phyloP scores from a whole-genome alignment of 2,329 filamentous ascomycete genomes.

The Hymenoscyphus linearis region DNA sequence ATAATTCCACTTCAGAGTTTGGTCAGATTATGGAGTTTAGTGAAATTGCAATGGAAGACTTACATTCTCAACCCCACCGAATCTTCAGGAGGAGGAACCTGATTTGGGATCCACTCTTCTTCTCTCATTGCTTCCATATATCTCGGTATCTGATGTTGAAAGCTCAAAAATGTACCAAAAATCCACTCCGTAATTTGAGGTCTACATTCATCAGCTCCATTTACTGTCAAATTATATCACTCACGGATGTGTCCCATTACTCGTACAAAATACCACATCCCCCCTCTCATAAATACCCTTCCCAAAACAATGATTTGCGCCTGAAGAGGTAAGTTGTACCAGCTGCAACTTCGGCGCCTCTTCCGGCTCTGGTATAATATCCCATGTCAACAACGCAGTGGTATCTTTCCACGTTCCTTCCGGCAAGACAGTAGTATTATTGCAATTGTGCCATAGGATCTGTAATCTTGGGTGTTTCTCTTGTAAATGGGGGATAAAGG shows the following conservation, averaged over 20 bases:
- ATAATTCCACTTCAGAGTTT: constrained; percentile 24
- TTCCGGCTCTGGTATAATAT: constrained; percentile 31
- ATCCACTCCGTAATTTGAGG: constrained; percentile 40
- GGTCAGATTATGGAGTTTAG: neutral
- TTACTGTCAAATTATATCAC: constrained; percentile 14
- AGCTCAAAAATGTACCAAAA: constrained; percentile 34
- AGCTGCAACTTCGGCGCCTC: constrained; percentile 36
- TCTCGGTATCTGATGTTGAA: constrained; percentile 31
- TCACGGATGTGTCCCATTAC: constrained; percentile 40
- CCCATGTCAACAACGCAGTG: constrained; percentile 35
- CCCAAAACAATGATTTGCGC: constrained; percentile 38
- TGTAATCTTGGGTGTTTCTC: constrained; percentile 36
- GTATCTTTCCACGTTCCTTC: constrained; percentile 36
- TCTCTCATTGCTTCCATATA: constrained; percentile 31
- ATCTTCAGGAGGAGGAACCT: neutral
- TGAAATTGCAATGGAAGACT: neutral
- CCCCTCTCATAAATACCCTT: constrained; percentile 34
- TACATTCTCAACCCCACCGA: constrained; percentile 5
- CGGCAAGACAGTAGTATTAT: constrained; percentile 9
- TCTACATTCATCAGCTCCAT: constrained; percentile 13
- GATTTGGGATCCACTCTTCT: constrained; percentile 25
- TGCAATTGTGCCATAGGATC: constrained; percentile 33
- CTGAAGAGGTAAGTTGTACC: constrained; percentile 42
- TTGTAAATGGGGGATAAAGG: constrained; percentile 35
- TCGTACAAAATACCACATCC: constrained; percentile 36